Percentiles rank a stretch among this genome's conserved stretches.
These are phyloP conservation scores for Phytophthora colocasiae DNA, from an alignment of 352 stramenopile species.

Conservation along the genomic window DNA sequence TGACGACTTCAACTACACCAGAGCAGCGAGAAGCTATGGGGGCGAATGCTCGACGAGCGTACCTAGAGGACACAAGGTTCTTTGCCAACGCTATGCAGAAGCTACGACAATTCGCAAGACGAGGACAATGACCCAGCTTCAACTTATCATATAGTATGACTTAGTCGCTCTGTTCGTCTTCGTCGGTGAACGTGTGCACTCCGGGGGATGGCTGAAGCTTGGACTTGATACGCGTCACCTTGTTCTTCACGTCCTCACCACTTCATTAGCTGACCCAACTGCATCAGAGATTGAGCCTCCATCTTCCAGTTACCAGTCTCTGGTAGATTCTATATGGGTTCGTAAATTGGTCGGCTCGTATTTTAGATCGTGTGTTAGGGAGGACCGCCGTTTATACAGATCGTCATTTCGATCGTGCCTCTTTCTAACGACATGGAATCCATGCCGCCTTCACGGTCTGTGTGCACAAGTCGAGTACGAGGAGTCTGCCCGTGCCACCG, in stretches of 20 bases:
- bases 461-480: no score
- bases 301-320: constrained; percentile 64
- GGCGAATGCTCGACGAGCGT: constrained; percentile 38
- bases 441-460: no score
- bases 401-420: no score
- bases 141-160: neutral
- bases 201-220: constrained; percentile 63
- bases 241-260: constrained; percentile 63
- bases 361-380: no score
- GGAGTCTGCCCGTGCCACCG: no score
- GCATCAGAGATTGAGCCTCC: constrained; percentile 66
- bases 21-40: constrained; percentile 40
- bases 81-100: constrained; percentile 53
- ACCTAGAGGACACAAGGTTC: constrained; percentile 55
- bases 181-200: constrained; percentile 57
- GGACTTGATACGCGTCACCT: constrained; percentile 56
- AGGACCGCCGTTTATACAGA: no score
- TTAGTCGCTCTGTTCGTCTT: constrained; percentile 33
- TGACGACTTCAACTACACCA: constrained; percentile 34
- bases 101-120: constrained; percentile 39
- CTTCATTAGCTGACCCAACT: constrained; percentile 81
- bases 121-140: constrained; percentile 1
- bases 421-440: no score
- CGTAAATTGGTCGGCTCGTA: no score
- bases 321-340: no score